These are phyloP conservation scores for Blastobotrys petasosporus DNA, from an alignment of 1,139 yeast species.

Conservation along the genomic window DNA sequence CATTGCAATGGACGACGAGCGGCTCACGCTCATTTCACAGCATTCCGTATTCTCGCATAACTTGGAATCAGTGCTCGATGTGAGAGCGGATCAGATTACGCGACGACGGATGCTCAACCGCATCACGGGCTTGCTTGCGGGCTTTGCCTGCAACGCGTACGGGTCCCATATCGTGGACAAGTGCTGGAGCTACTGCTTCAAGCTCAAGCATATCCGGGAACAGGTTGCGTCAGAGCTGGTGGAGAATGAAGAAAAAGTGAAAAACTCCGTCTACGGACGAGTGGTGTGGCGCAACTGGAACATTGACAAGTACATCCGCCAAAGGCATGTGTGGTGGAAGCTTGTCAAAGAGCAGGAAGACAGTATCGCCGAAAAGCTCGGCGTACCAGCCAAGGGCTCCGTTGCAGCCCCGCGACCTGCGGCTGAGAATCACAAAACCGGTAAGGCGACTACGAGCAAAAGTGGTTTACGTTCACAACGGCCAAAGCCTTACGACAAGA, in stretches of 20 bases:
- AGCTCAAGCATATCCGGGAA: conserved; percentile 80
- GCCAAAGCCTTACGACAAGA: conserved; percentile 5
- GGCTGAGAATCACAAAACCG: not conserved
- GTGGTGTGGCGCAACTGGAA: conserved; percentile 95
- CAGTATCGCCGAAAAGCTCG: conserved; percentile 16
- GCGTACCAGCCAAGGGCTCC: conserved; percentile 7
- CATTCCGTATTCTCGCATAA: conserved; percentile 91
- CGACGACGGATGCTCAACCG: conserved; percentile 65
- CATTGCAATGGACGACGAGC: conserved; percentile 52
- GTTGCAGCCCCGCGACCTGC: not conserved
- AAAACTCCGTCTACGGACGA: conserved; percentile 81
- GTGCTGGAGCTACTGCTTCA: conserved; percentile 71
- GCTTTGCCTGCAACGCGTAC: conserved; percentile 74
- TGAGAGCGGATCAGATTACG: conserved; percentile 46
- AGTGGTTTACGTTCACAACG: not conserved
- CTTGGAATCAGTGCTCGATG: conserved; percentile 36
- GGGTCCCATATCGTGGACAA: conserved; percentile 90
- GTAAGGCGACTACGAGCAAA: not conserved
- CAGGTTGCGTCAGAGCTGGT: conserved; percentile 67
- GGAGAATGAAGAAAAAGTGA: conserved; percentile 59
- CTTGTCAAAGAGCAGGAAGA: conserved; percentile 65
- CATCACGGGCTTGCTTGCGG: conserved; percentile 45
- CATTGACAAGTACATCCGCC: conserved; percentile 69
- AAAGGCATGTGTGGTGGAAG: conserved; percentile 78
- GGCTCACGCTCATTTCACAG: conserved; percentile 63